These are phyloP conservation scores for Lolium rigidum DNA, from an alignment of 176 grass and related monocot species.

Conservation along the genomic window DNA sequence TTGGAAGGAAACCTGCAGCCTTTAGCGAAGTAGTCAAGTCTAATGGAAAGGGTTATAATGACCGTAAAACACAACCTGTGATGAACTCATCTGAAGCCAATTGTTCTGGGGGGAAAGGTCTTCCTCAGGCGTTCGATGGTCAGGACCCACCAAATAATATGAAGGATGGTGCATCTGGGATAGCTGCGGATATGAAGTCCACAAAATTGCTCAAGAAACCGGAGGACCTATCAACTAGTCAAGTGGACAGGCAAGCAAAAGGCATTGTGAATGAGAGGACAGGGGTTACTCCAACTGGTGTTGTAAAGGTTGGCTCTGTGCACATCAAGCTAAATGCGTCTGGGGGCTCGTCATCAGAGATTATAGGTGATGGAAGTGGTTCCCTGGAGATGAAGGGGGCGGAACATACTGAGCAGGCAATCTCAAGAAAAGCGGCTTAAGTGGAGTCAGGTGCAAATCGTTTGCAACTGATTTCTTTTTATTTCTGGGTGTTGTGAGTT, in stretches of 20 bases:
- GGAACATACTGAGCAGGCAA: conserved; percentile 19
- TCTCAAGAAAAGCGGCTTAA: conserved; percentile 1
- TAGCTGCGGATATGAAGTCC: conserved; percentile 28
- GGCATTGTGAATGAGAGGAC: background rate
- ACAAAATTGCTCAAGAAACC: conserved; percentile 14
- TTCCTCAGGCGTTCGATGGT: conserved; percentile 26
- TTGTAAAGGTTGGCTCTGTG: conserved; percentile 68
- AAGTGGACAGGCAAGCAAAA: conserved; percentile 3
- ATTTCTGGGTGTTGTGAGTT: conserved; percentile 27
- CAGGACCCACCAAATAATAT: background rate
- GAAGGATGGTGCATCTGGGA: conserved; percentile 34
- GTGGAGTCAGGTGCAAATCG: conserved; percentile 18
- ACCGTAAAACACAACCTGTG: background rate
- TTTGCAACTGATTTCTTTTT: conserved; percentile 41
- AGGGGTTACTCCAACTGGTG: conserved; percentile 32
- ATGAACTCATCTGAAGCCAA: conserved; percentile 5
- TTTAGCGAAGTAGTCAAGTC: conserved; percentile 21
- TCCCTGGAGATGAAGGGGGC: conserved; percentile 30
- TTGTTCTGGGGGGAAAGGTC: conserved; percentile 14
- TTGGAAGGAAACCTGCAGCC: conserved; percentile 20
- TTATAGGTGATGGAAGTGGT: conserved; percentile 35
- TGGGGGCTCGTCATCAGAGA: conserved; percentile 47
- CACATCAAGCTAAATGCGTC: conserved; percentile 64
- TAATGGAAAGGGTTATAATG: conserved; percentile 24
- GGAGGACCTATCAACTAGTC: conserved; percentile 3